Conservation (phyloP, 495 filamentous ascomycete species). For the Astrothelium macrocarpum region DNA sequence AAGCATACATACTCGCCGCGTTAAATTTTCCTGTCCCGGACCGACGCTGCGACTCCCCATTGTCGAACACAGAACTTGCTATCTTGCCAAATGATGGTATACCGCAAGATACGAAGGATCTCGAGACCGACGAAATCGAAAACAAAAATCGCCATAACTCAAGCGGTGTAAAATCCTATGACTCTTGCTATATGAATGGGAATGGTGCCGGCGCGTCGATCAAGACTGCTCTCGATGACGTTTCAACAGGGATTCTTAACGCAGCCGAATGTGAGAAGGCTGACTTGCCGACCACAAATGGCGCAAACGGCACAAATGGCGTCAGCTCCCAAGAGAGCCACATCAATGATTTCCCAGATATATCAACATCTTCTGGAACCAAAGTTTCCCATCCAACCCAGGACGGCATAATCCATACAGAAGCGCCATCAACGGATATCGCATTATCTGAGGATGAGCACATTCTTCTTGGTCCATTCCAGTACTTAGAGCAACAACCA, state of each 20-base stretch:
- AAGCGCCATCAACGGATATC: too few species aligned
- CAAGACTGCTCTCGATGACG: not conserved
- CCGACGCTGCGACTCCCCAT: not conserved
- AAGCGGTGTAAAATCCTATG: not conserved
- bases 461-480: conserved; percentile 76
- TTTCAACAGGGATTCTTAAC: not conserved
- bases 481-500: conserved; percentile 75
- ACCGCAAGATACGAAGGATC: conserved; percentile 24
- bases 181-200: not conserved
- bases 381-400: too few species aligned
- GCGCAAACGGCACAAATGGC: not conserved
- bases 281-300: not conserved
- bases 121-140: not conserved
- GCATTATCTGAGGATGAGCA: conserved; percentile 37
- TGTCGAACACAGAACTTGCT: not conserved
- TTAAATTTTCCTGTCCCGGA: conserved; percentile 31
- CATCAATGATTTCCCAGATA: not conserved
- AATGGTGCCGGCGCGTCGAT: not conserved
- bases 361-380: too few species aligned
- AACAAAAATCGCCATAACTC: not conserved
- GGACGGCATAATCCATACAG: too few species aligned
- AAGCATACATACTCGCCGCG: conserved; percentile 11
- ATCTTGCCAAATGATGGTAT: not conserved
- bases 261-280: not conserved
- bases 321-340: not conserved